phyloP scores from a whole-genome alignment of 169 alveolate genomes.

The Plasmodium sp. region DNA sequence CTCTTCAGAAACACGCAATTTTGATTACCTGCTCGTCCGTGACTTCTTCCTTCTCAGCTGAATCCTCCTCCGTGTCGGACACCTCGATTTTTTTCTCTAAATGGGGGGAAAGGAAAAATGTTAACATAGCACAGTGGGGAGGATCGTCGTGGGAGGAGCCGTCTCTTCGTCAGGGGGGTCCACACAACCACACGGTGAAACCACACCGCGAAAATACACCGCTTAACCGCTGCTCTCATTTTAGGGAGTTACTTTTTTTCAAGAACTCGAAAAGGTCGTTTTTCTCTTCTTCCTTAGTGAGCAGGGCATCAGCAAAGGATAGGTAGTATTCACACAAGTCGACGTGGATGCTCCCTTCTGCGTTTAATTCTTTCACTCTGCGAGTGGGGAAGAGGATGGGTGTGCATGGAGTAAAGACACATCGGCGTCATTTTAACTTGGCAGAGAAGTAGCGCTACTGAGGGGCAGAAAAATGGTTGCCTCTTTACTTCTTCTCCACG shows the following conservation, averaged over 20 bases:
- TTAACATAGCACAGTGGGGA: background rate
- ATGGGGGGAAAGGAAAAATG: background rate
- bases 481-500: conserved; percentile 54
- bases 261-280: conserved; percentile 54
- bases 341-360: conserved; percentile 29
- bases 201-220: background rate
- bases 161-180: background rate
- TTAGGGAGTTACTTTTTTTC: conserved; percentile 36
- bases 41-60: conserved; percentile 45
- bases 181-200: background rate
- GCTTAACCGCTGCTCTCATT: background rate
- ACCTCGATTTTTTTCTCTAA: conserved; percentile 51
- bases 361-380: conserved; percentile 52
- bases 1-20: background rate
- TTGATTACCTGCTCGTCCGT: conserved; percentile 51
- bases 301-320: conserved; percentile 53
- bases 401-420: background rate
- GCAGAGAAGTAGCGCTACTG: background rate
- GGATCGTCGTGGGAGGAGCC: background rate
- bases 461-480: background rate
- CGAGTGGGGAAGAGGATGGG: background rate
- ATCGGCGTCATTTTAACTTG: background rate
- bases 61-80: conserved; percentile 37
- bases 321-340: conserved; percentile 60
- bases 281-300: conserved; percentile 63